Evolutionary conservation across 2,329 filamentous ascomycete genomes (phyloP), one percentile per base, ranked within the genome.

Genomic region (Ascochyta clinopodiicola): DNA sequence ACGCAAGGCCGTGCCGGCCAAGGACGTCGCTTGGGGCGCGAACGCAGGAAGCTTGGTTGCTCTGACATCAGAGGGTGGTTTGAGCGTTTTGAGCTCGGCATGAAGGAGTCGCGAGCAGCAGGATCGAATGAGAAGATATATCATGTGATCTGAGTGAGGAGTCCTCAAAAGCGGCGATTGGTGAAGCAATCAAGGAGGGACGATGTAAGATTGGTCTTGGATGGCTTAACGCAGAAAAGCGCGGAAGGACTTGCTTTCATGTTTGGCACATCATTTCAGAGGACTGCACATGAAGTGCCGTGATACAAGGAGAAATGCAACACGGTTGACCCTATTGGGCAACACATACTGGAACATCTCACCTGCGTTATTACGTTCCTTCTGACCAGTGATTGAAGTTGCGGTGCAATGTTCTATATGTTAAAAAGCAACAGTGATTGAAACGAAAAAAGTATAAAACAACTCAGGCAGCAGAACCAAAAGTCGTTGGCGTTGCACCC

Each of bases 11-110:
- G 84, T 92, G 22, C 84, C 89, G 15, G 88, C 89, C 0, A 85
- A 88, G 27, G 86, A 88, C 19, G 82, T 96, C 43, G 82, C 84
- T 57, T 99, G 94, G 94, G 92, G 91, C 7, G 79, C 83, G 22
- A 83, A 85, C 44, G 94, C 89, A 10, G 87, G 87, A 75, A 88
- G 86, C 66, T 80, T 98, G 66, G 80, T 96, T 46, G 84, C 88
- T 17, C 82, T 96, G 60, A 91, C 90, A 67, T 81, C 79, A 15
- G 88, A 93, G 44, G 94, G 94, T 15, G 84, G 87, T 40, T 77
- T 98, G 48, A 91, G 85, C 56, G 83, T 95, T 61, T 79, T 96
- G 61, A 82, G 84, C 45, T 61, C 68, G 46, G 62, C 66, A 42
- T 70, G 44, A 51, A 35, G 32, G n/a, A 42, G 35, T 17, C 15